Evolutionary conservation across 164 flowering plant genomes (phyloP), one percentile per base, ranked within the genome.

Genomic region (Taxillus chinensis): DNA sequence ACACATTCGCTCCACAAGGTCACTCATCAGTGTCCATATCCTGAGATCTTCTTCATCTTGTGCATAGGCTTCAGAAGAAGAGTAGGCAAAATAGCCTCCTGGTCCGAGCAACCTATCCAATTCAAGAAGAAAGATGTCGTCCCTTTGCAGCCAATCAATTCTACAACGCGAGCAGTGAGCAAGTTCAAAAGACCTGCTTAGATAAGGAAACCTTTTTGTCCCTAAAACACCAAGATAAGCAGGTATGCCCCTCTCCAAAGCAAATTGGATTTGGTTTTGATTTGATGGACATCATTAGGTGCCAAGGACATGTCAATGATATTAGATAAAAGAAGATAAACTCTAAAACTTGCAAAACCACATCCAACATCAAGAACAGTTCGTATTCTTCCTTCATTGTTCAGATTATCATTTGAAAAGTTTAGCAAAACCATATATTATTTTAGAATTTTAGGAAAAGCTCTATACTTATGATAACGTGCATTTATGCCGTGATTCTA

Each of bases 281-380:
- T 91, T 71, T 91, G 89, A 70, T 91, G 97, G 62, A 88, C 96
- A 60, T 91, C 97, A 71, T 90, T 90, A 10, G 97, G 97, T 70
- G 97, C 97, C 62, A 90, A 67, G 10, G 97, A 90, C 95, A 88
- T 88, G 54, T 95, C 63, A 27, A 90, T 75, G 59, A 90, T 76
- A 67, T 85, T 77, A 39, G 85, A 81, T 48, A 87, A 73, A 42
- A 90, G 88, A 64, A 90, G 89, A 75, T 90, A 88, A 15, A 77
- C 97, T 42, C 97, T 95, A 73, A 91, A 91, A 75, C 96, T 91
- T 52, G 96, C 97, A 68, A 91, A 93, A 58, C 97, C 97, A 76
- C 93, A 90, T 8, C 97, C 97, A 64, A 88, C 89, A 79, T 90
- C 95, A 61, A 90, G 82, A 70, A 88, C 91, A 39, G 95, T 85